Evolutionary conservation across 2,329 filamentous ascomycete genomes (phyloP).

Genomic region (Leptographium galeiforme): DNA sequence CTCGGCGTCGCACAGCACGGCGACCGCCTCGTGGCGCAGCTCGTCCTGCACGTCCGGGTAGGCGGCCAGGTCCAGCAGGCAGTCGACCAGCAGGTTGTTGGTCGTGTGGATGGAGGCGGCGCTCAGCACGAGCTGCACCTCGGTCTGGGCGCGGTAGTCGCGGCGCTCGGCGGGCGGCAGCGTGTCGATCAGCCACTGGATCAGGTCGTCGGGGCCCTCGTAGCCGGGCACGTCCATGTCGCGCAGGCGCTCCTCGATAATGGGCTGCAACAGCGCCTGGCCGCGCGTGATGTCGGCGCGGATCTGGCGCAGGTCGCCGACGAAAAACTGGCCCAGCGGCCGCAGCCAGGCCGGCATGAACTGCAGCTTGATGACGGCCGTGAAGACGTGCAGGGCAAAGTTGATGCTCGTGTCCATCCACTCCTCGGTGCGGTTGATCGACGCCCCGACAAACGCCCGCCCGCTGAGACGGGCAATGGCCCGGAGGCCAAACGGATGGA

Average conservation of each 20-base stretch:
- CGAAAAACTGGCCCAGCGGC: slow-evolving; percentile 30
- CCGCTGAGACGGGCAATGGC: slow-evolving; percentile 40
- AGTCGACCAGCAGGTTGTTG: slow-evolving; percentile 30
- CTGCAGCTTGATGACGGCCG: slow-evolving; percentile 34
- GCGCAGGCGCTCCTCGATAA: slow-evolving; percentile 31
- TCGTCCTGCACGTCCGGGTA: slow-evolving; percentile 33
- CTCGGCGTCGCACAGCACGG: slow-evolving; percentile 26
- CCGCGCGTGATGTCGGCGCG: slow-evolving; percentile 27
- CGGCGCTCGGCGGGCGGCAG: slow-evolving; percentile 24
- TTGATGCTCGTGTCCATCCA: slow-evolving; percentile 40
- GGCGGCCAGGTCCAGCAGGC: slow-evolving; percentile 35
- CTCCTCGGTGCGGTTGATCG: slow-evolving; percentile 35
- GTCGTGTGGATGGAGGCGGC: slow-evolving; percentile 33
- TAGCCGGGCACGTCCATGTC: slow-evolving; percentile 23
- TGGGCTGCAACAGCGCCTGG: slow-evolving; percentile 28
- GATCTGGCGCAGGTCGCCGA: slow-evolving; percentile 32
- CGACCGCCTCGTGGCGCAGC: slow-evolving; percentile 33
- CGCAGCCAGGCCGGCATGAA: slow-evolving; percentile 37
- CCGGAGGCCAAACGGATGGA: slow-evolving; percentile 37
- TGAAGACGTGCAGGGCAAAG: slow-evolving; percentile 35
- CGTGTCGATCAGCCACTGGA: slow-evolving; percentile 30
- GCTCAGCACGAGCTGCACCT: slow-evolving; percentile 30
- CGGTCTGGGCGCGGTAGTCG: slow-evolving; percentile 24
- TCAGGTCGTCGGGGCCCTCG: slow-evolving; percentile 27
- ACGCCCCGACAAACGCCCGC: slow-evolving; percentile 36